Evolutionary conservation across 2,329 filamentous ascomycete species (phyloP).

Genomic region (Venturia oleaginea): DNA sequence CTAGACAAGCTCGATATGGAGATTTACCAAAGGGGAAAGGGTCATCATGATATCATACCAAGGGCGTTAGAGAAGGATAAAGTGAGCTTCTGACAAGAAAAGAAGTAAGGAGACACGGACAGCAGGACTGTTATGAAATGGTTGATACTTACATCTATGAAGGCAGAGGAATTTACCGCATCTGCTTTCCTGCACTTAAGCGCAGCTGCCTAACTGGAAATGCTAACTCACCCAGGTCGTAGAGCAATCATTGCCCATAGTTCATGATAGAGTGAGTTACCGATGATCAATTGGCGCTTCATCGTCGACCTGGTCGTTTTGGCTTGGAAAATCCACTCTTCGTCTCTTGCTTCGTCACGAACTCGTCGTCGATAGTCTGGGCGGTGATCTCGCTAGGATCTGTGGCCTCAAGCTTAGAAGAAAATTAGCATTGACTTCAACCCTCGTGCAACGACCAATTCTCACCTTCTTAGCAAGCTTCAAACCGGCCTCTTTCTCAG

Average conservation of each 20-base stretch:
- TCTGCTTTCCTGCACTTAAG: neutral
- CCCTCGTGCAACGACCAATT: constrained; percentile 19
- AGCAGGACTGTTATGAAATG: neutral
- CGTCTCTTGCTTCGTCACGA: constrained; percentile 57
- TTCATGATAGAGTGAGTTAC: neutral
- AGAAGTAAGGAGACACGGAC: neutral
- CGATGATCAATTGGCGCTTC: constrained; percentile 6
- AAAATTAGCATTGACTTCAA: neutral
- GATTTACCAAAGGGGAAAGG: no score
- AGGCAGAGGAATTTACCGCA: neutral
- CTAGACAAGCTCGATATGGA: no score
- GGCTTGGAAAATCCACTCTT: constrained; percentile 67
- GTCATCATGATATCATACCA: no score
- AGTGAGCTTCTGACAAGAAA: neutral
- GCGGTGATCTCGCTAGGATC: constrained; percentile 63
- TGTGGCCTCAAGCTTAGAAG: constrained; percentile 46
- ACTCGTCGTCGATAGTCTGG: constrained; percentile 53
- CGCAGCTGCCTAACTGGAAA: neutral
- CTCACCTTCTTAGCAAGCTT: constrained; percentile 62
- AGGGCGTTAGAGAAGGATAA: no score
- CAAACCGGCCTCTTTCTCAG: constrained; percentile 56
- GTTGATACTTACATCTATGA: neutral
- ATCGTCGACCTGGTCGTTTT: constrained; percentile 63
- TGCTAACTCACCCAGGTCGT: neutral
- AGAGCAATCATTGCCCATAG: neutral